Evolutionary conservation across 2,329 filamentous ascomycete genomes (phyloP), one percentile per base, ranked within the genome.

Genomic region (Ceratocystis cubensis): DNA sequence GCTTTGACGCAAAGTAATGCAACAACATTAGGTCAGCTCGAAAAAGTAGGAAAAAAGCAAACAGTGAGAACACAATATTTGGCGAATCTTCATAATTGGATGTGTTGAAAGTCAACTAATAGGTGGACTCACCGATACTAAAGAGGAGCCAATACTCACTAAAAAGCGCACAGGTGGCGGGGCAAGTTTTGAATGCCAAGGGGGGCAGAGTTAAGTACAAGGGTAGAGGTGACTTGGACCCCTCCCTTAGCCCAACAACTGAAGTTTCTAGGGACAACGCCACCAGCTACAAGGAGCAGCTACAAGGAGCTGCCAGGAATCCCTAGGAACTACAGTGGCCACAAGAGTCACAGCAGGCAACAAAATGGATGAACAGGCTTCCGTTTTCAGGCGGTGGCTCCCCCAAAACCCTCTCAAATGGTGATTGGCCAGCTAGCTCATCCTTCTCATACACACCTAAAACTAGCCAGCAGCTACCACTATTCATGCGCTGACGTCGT

Each of bases 401-500:
- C 44, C 61, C 44, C 28, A 30, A 25, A 50, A 48, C 25, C 44
- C 61, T 25, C 30, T 30, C 61, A 50, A 10, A 37, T 13, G 17
- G 56, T 59, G 56, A 59, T 59, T 59, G 56, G 56, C 56, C 28
- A 33, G 6, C 25, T n/a, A n/a, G 20, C 56, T 15, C 33, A 66
- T 66, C 46, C 59, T 66, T 20, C 65, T 62, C 46, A 63, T 50
- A 66, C 65, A 62, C n/a, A 62, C 37, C 66, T 56, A 61, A 64
- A 67, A 67, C 28, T 30, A 66, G 22, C 44, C 20, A 46, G 53
- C 50, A 64, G 33, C 56, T 37, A 45, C 17, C 44, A 48, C 48
- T 37, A 30, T 59, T 67, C 62, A 64, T 61, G 62, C 62, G 66
- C 66, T 67, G 62, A 67, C 66, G 61, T 63, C 61, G 63, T 63